A percentile compares a stretch with the other conserved stretches of the same genome.
phyloP scores from a whole-genome alignment of 2,329 filamentous ascomycete genomes.

The Fusarium mexicanum region DNA sequence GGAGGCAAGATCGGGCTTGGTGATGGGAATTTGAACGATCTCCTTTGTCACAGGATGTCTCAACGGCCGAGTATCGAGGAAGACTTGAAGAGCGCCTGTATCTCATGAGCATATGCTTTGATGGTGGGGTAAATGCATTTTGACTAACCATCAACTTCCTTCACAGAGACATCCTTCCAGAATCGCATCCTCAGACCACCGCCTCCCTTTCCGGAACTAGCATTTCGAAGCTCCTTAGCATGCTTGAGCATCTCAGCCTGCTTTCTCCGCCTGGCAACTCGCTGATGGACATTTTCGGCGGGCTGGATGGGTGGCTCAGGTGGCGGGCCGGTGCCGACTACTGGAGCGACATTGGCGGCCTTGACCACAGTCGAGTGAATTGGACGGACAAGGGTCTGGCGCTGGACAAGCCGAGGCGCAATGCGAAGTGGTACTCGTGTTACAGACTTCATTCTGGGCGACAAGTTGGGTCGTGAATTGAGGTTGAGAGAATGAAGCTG shows the following conservation, averaged over 20 bases:
- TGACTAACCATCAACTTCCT: slow-evolving; percentile 69
- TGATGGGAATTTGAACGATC: slow-evolving; percentile 75
- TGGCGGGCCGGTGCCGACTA: slow-evolving; percentile 68
- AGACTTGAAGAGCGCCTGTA: slow-evolving; percentile 64
- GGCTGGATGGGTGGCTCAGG: slow-evolving; percentile 63
- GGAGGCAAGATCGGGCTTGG: slow-evolving; percentile 83
- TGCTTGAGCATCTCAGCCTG: slow-evolving; percentile 66
- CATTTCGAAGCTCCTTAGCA: slow-evolving; percentile 58
- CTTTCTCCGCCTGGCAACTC: slow-evolving; percentile 61
- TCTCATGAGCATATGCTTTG: slow-evolving; percentile 10
- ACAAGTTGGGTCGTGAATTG: slow-evolving; percentile 8
- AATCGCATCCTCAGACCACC: slow-evolving; percentile 74
- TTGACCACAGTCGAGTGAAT: slow-evolving; percentile 48
- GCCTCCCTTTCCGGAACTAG: slow-evolving; percentile 51
- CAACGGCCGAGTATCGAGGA: slow-evolving; percentile 82
- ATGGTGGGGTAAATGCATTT: background rate
- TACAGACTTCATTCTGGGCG: slow-evolving; percentile 53
- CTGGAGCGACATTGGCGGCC: slow-evolving; percentile 60
- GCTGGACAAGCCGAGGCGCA: slow-evolving; percentile 40
- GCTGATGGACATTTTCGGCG: slow-evolving; percentile 52
- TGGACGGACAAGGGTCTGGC: slow-evolving; percentile 36
- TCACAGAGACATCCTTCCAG: slow-evolving; percentile 85
- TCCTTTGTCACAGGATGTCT: slow-evolving; percentile 78
- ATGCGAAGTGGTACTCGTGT: slow-evolving; percentile 53
- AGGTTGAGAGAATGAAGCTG: slow-evolving; percentile 14